Conservation (phyloP, 1,139 yeast genomes). For the Hemisphaericaspora xylanilytica region DNA sequence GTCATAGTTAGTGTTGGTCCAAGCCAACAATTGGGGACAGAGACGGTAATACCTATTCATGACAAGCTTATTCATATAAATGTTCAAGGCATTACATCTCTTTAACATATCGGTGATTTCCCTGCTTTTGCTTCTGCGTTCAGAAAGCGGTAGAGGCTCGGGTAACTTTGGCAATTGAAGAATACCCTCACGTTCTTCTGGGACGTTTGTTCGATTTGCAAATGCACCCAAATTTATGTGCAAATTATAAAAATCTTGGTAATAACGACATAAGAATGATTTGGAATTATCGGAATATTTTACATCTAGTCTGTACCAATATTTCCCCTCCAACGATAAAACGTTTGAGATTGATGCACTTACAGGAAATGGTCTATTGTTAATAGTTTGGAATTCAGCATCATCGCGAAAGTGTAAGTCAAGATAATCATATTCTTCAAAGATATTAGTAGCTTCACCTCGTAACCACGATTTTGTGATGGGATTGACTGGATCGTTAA, state of each 20-base stretch:
- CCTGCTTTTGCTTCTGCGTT: background rate
- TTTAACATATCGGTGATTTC: constrained; percentile 17
- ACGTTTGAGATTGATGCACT: constrained; percentile 35
- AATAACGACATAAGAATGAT: constrained; percentile 33
- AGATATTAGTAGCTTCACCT: constrained; percentile 4
- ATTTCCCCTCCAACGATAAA: constrained; percentile 32
- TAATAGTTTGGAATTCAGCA: constrained; percentile 26
- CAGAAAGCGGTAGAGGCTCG: constrained; percentile 34
- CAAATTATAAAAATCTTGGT: constrained; percentile 36
- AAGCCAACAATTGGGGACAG: constrained; percentile 26
- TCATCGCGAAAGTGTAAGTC: constrained; percentile 15
- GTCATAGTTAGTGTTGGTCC: constrained; percentile 30
- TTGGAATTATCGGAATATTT: constrained; percentile 31
- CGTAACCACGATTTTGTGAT: constrained; percentile 29
- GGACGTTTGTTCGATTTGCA: constrained; percentile 21
- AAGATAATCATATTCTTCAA: constrained; percentile 14
- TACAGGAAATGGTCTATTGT: constrained; percentile 32
- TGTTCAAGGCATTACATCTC: constrained; percentile 40
- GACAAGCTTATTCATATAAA: constrained; percentile 34
- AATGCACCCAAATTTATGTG: constrained; percentile 34
- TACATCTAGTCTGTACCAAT: constrained; percentile 45
- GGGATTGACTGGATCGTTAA: constrained; percentile 32
- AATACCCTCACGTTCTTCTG: constrained; percentile 8
- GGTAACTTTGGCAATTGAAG: constrained; percentile 35
- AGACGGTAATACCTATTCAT: constrained; percentile 27